Evolutionary conservation across 148 eudicot genomes (phyloP), one percentile per base, ranked within the genome.

Genomic region (Cornus suecica): DNA sequence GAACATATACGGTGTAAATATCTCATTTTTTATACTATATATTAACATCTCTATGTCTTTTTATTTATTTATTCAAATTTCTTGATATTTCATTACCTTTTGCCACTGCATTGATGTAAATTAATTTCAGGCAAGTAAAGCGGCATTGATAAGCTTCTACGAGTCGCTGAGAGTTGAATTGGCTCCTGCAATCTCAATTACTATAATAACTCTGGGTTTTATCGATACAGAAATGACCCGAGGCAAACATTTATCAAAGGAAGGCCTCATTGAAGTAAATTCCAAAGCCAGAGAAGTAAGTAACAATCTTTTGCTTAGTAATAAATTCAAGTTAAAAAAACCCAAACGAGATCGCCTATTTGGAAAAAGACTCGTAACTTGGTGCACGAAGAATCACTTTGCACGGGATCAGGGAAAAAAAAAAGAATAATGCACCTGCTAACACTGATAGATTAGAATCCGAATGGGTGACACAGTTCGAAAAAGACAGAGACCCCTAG

Each of bases 61-160:
- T 1, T 15, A 2, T 20, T 37, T 68, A 13, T 23, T 52, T 52
- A 42, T 42, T 13, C 22, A 52, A 52, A 13, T 52, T 15, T 14
- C 16, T 14, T 52, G 9, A 16, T 52, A 52, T 13, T 6, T 61
- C 8, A 9, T 60, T 29, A 0, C 7, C 8, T 16, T 16, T 10
- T 8, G 9, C 42, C 7, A 37, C 9, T 37, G 3, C 8, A 37
- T 37, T 37, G n/a, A n/a, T n/a, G n/a, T 2, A 5, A 30, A 4
- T 31, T 73, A 48, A 30, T 60, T 70, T 66, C 42, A 79, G 81
- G 77, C 81, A 73, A 79, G 77, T 18, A 79, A 79, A 61, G 68
- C 81, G 28, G 81, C 81, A 41, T 15, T 74, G 20, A 41, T 79
- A 10, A 68, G 81, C 81, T 79, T 79, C 71, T 79, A 73, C 29